Conservation (phyloP, 2,329 filamentous ascomycete genomes). For the Escovopsis sp. region DNA sequence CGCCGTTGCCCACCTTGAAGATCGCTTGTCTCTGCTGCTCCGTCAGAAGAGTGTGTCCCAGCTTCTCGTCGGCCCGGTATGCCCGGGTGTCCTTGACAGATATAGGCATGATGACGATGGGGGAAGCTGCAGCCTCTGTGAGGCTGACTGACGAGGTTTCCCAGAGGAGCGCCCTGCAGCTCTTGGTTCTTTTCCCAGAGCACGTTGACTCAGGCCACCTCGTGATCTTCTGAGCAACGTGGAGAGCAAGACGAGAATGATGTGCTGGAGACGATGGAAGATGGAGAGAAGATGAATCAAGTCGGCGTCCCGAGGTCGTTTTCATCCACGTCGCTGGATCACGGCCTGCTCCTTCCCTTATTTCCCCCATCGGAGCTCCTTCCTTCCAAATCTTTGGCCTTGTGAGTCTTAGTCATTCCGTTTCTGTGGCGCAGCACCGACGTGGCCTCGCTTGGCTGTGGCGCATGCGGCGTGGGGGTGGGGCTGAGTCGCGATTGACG, state of each 20-base stretch:
- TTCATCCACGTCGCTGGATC: no score
- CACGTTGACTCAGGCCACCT: no score
- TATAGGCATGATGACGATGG: conserved; percentile 22
- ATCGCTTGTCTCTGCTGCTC: conserved; percentile 23
- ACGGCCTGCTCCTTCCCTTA: no score
- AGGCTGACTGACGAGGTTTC: conserved; percentile 11
- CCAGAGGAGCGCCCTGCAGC: no score
- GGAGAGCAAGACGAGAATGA: no score
- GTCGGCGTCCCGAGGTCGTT: no score
- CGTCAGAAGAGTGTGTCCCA: conserved; percentile 18
- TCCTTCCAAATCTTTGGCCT: no score
- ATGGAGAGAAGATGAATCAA: no score
- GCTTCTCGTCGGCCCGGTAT: conserved; percentile 24
- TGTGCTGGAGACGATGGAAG: no score
- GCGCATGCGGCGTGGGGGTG: not conserved
- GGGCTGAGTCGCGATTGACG: not conserved
- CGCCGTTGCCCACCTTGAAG: conserved; percentile 21
- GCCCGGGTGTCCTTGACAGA: conserved; percentile 20
- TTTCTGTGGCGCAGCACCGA: conserved; percentile 2
- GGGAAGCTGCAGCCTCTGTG: conserved; percentile 12
- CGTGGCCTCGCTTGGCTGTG: conserved; percentile 1
- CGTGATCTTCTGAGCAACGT: no score
- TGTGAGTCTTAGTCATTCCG: not conserved
- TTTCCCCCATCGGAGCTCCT: no score
- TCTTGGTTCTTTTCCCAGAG: no score